Evolutionary conservation across 352 stramenopile species (phyloP), one percentile per base, ranked within the genome.

Genomic region (Pythium brachiatum): DNA sequence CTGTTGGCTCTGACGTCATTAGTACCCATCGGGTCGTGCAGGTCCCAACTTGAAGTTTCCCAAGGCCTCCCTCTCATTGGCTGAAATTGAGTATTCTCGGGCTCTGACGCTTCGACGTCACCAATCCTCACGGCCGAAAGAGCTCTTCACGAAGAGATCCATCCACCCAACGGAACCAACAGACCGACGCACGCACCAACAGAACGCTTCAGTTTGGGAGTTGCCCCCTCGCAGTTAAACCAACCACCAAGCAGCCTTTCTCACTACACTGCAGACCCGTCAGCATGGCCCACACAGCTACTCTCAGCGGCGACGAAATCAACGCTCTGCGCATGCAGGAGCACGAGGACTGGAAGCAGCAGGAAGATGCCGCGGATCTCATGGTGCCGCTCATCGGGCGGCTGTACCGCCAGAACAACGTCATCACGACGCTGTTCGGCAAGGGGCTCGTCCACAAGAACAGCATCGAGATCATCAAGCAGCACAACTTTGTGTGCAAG

Each of bases 371-470:
- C n/a, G 82, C 82, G 18, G 85, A 94, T 68, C 72, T 85, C 57
- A 94, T 94, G 82, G 78, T 94, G 57, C 85, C 85, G 70, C 78
- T 93, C 70, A 81, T 92, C 50, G 86, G 86, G 13, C 73, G 80
- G 20, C 81, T 95, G 58, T 95, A 95, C 69, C 86, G 86, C 46
- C 78, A 89, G 64, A 75, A 78, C 68, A 95, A 93, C 68, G 80
- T 91, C 27, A 83, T 95, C 68, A 85, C 71, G 63, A 86, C 89
- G 62, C 73, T 92, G 50, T 95, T 93, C 59, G 81, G 78, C 78
- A 92, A 92, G 60, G 82, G 82, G 0, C 78, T 91, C 60, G 83
- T 92, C 41, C 86, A 93, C 75, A 90, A 92, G 66, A 91, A 90
- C 74, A 88, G 78, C 65, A 87, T 92, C 50, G 86, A 95, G 29